A percentile compares a stretch with the other conserved stretches of the same genome.
phyloP scores from a whole-genome alignment of 805 yeast species.

The Nakazawaea ishiwadae region DNA sequence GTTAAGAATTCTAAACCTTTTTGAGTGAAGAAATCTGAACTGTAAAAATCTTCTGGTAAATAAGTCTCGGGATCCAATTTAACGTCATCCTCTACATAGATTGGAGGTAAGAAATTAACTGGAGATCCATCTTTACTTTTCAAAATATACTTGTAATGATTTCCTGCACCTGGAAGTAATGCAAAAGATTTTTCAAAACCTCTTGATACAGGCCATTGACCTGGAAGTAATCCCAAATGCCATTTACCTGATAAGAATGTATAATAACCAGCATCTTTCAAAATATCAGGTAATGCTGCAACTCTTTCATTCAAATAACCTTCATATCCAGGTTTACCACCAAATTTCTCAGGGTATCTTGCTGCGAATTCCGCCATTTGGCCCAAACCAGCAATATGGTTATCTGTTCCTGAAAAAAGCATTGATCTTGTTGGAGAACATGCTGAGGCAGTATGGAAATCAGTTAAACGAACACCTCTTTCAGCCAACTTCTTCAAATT shows the following conservation, averaged over 20 bases:
- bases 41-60: conserved; percentile 44
- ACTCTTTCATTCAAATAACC: conserved; percentile 48
- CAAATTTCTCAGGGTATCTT: conserved; percentile 31
- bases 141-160: conserved; percentile 44
- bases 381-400: conserved; percentile 57
- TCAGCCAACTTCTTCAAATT: conserved; percentile 39
- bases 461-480: conserved; percentile 46
- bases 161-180: conserved; percentile 53
- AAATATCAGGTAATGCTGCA: conserved; percentile 48
- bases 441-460: conserved; percentile 60
- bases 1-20: conserved; percentile 34
- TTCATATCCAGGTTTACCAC: conserved; percentile 49
- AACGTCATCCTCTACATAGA: conserved; percentile 35
- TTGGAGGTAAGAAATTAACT: conserved; percentile 31
- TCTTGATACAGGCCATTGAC: conserved; percentile 43
- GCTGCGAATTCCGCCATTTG: conserved; percentile 48
- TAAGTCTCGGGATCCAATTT: conserved; percentile 29
- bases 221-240: conserved; percentile 48
- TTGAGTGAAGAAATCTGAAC: conserved; percentile 39
- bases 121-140: conserved; percentile 27
- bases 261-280: conserved; percentile 43
- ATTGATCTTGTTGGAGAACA: conserved; percentile 63
- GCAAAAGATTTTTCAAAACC: conserved; percentile 49
- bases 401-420: conserved; percentile 57
- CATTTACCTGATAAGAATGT: conserved; percentile 56